These are phyloP conservation scores for Paspalum vaginatum DNA, from an alignment of 176 grass and related monocot species.

Conservation along the genomic window DNA sequence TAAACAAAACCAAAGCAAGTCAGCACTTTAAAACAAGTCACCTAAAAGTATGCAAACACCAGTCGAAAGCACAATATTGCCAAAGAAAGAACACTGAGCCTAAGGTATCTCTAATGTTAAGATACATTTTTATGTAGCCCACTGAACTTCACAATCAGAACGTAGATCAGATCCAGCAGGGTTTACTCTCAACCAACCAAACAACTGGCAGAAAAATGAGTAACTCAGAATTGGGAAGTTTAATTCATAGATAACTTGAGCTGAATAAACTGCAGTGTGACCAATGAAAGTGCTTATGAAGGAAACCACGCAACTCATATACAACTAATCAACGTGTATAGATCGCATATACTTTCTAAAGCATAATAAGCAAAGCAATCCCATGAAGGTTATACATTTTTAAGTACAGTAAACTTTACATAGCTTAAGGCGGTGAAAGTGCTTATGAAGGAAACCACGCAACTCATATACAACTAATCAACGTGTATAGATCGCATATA, in stretches of 20 bases:
- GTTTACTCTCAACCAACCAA: background rate
- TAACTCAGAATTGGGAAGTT: background rate
- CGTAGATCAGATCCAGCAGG: background rate
- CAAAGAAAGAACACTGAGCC: slow-evolving; percentile 23
- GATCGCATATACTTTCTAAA: slow-evolving; percentile 19
- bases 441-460: background rate
- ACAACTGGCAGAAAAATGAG: background rate
- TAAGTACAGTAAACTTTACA: background rate
- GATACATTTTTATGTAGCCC: slow-evolving; percentile 1
- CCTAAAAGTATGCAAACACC: background rate
- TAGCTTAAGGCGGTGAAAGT: background rate
- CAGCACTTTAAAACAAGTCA: background rate
- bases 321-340: background rate
- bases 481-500: slow-evolving; percentile 15
- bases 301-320: background rate
- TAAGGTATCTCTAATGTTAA: background rate
- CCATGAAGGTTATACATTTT: slow-evolving; percentile 14
- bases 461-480: background rate
- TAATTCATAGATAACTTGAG: slow-evolving; percentile 1
- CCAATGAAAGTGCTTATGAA: slow-evolving; percentile 9
- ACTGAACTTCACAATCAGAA: background rate
- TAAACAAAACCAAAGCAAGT: background rate
- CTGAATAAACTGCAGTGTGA: background rate
- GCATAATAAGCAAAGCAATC: background rate
- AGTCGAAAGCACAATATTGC: slow-evolving; percentile 1